Conservation (phyloP, 2,329 filamentous ascomycete genomes). For the Corinectria fuckeliana region DNA sequence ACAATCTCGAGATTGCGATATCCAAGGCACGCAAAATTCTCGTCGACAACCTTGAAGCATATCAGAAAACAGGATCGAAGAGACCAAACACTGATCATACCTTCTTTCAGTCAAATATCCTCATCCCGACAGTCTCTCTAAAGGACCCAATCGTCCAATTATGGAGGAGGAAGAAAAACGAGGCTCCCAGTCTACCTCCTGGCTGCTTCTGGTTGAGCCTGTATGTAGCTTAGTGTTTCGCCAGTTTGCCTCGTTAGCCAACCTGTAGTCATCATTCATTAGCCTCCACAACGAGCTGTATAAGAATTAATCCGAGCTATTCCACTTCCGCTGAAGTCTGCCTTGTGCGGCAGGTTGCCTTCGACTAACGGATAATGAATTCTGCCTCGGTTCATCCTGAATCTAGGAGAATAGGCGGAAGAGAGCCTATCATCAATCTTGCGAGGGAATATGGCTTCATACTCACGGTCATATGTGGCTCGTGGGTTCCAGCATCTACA, state of each 20-base stretch:
- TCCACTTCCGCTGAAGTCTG: too few relatives aligned
- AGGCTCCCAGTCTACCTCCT: neutral
- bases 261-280: neutral
- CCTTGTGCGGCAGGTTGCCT: too few relatives aligned
- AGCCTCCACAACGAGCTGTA: too few relatives aligned
- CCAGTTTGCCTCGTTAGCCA: neutral
- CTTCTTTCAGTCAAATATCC: neutral
- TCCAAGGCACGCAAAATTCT: conserved; percentile 45
- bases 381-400: too few relatives aligned
- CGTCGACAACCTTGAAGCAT: conserved; percentile 42
- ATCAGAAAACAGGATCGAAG: neutral
- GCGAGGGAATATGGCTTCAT: too few relatives aligned
- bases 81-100: neutral
- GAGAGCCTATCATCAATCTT: too few relatives aligned
- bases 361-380: too few relatives aligned
- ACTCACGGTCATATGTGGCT: too few relatives aligned
- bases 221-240: neutral
- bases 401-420: too few relatives aligned
- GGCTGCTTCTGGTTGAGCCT: neutral
- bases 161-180: neutral
- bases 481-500: too few relatives aligned
- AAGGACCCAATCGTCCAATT: conserved; percentile 46
- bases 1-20: conserved; percentile 39
- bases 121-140: conserved; percentile 37
- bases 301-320: too few relatives aligned